Evolutionary conservation across 441 rosid species (phyloP), one percentile per base, ranked within the genome.

Genomic region (Macaranga tanarius): DNA sequence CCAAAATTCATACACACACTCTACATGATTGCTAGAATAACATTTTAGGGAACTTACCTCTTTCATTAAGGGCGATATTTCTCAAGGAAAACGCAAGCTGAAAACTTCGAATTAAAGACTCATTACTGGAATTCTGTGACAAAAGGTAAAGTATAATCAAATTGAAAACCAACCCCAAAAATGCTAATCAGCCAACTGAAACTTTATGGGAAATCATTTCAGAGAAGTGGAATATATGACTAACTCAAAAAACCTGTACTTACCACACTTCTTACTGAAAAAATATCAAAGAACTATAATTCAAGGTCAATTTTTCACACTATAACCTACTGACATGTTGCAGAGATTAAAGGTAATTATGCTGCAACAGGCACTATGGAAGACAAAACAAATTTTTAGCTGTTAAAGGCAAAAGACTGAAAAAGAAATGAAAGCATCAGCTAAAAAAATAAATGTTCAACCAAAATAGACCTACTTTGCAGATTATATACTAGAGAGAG

Each of bases 71-170:
- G 80, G 98, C 89, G 67, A 89, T 77, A 73, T 87, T 83, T 75
- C 94, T 88, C 86, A 96, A 79, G 72, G 99, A 90, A 84, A 92
- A 88, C 63, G 97, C 97, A 69, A 96, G 91, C 81, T 96, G 99
- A 81, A 91, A 92, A 76, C 98, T 92, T 81, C 90, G 90, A 74
- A 87, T 81, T 74, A 96, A 86, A 63, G 83, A 86, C 62, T 88
- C 93, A 48, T 84, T 80, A 77, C 93, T 87, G 66, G 95, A 92
- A 81, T 90, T 93, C 99, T 96, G 98, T 73, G 75, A 68, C 69
- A 73, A 22, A 78, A 70, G 45, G 44, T 48, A 80, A 62, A 71
- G 13, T 38, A 71, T 26, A 69, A 71, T 16, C 60, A 71, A 59
- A 75, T 57, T 26, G 65, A 69, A 62, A 56, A 72, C 31, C 25